A percentile compares a stretch with the other conserved stretches of the same genome.
phyloP scores from a whole-genome alignment of 2,329 filamentous ascomycete species.

The Exserohilum rostratum region DNA sequence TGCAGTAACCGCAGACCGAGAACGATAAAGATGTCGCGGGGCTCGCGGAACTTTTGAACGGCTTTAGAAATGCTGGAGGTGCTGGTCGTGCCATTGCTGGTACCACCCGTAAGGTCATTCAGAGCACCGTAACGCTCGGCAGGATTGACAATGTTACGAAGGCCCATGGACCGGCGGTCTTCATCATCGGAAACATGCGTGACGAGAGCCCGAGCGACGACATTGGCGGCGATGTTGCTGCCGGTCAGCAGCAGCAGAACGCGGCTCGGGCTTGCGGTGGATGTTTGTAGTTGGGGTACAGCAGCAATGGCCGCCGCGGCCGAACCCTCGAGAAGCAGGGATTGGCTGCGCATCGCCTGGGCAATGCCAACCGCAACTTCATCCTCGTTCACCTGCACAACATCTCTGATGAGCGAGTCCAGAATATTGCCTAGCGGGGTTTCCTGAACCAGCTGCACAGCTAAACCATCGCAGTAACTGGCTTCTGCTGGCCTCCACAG shows the following conservation, averaged over 20 bases:
- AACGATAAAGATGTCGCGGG: not conserved
- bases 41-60: too few relatives aligned
- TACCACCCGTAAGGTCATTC: not conserved
- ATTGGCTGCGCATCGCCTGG: not conserved
- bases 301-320: not conserved
- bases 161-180: not conserved
- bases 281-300: not conserved
- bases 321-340: not conserved
- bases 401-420: not conserved
- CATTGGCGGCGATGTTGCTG: not conserved
- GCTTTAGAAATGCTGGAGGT: too few relatives aligned
- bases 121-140: constrained; percentile 1
- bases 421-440: not conserved
- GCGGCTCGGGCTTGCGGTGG: not conserved
- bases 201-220: not conserved
- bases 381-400: not conserved
- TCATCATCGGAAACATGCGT: not conserved
- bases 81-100: too few relatives aligned
- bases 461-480: not conserved
- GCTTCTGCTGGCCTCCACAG: not conserved
- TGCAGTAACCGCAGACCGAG: not conserved
- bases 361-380: not conserved
- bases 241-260: not conserved
- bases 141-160: not conserved
- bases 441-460: not conserved